A percentile compares a stretch with the other conserved stretches of the same genome.
Evolutionary conservation across 768 basidiomycete species (phyloP).

Genomic region (Mycena kentingensis): DNA sequence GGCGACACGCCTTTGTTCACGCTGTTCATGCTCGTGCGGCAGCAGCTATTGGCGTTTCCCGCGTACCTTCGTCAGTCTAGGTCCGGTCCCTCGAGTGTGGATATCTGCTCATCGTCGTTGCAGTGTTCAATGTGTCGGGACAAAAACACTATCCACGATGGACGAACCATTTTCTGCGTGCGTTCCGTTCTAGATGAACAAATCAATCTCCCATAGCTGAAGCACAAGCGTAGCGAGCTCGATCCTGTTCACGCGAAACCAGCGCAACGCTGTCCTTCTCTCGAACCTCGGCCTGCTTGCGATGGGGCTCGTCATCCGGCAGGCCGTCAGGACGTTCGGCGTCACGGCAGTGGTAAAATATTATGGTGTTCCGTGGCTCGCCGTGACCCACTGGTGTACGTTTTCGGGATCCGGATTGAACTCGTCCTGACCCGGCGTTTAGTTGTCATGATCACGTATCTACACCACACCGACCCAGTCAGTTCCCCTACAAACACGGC

Average conservation of each 20-base stretch:
- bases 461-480: background rate
- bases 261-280: conserved; percentile 36
- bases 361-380: conserved; percentile 26
- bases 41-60: conserved; percentile 46
- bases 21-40: conserved; percentile 39
- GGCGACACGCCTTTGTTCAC: conserved; percentile 48
- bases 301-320: conserved; percentile 27
- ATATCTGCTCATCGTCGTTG: conserved; percentile 22
- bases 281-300: conserved; percentile 40
- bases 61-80: conserved; percentile 41
- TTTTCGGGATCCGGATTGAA: background rate
- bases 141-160: conserved; percentile 39
- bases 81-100: background rate
- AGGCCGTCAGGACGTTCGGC: conserved; percentile 30
- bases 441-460: background rate
- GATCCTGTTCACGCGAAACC: conserved; percentile 37
- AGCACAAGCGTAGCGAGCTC: conserved; percentile 43
- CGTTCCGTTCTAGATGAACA: background rate
- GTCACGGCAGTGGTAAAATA: conserved; percentile 26
- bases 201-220: background rate
- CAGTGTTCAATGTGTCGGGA: conserved; percentile 41
- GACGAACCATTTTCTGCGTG: conserved; percentile 45
- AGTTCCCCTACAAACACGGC: background rate
- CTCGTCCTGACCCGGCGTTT: background rate
- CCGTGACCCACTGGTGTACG: conserved; percentile 21